Percentiles rank a stretch among this genome's conserved stretches.
These are phyloP conservation scores for Wickerhamiella cacticola DNA, from an alignment of 805 yeast genomes.

Conservation along the genomic window DNA sequence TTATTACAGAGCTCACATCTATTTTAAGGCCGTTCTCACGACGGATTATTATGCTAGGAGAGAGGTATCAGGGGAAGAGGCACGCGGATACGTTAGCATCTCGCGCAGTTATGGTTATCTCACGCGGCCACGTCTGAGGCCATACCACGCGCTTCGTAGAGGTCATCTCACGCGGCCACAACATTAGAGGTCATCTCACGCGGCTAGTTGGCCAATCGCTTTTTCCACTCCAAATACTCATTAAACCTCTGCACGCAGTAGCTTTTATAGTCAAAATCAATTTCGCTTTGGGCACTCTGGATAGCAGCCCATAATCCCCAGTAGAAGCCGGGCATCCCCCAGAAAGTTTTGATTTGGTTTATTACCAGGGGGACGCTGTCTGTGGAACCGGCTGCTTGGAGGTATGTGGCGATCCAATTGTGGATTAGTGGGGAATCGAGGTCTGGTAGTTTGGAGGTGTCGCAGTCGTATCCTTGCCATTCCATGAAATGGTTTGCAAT, in stretches of 20 bases:
- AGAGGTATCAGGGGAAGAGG: too few relatives aligned
- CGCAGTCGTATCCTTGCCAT: constrained; percentile 76
- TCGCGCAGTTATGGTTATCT: too few relatives aligned
- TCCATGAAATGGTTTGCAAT: constrained; percentile 65
- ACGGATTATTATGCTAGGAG: too few relatives aligned
- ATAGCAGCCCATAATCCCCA: constrained; percentile 82
- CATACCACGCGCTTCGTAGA: too few relatives aligned
- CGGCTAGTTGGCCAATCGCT: background rate
- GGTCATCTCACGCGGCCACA: too few relatives aligned
- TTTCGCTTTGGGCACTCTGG: constrained; percentile 53
- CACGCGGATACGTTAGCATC: too few relatives aligned
- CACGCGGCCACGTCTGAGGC: too few relatives aligned
- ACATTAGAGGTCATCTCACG: too few relatives aligned
- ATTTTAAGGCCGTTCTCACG: too few relatives aligned
- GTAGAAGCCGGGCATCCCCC: constrained; percentile 72
- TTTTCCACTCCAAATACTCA: constrained; percentile 62
- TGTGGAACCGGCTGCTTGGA: constrained; percentile 29
- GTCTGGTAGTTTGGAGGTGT: constrained; percentile 44
- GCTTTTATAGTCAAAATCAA: constrained; percentile 57
- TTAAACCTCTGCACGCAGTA: constrained; percentile 48
- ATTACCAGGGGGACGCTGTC: constrained; percentile 33
- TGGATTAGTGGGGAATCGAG: constrained; percentile 35
- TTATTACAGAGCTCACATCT: too few relatives aligned
- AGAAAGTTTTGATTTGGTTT: constrained; percentile 45
- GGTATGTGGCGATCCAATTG: constrained; percentile 49